Conservation (phyloP, 306 rosid genomes). For the Sophora flavescens region DNA sequence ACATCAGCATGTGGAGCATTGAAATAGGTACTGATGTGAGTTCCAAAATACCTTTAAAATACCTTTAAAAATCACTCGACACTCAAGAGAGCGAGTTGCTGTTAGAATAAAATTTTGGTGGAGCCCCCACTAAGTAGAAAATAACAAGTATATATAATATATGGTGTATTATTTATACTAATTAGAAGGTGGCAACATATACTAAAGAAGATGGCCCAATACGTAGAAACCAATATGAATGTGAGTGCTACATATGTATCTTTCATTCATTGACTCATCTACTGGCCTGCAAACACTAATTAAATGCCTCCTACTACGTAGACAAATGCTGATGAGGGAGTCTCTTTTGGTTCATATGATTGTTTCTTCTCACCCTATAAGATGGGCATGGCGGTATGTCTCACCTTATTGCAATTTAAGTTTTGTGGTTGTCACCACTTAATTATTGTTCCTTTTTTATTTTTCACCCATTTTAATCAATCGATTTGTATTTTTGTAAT, state of each 20-base stretch:
- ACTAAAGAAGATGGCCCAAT: conserved; percentile 49
- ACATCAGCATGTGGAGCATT: conserved; percentile 46
- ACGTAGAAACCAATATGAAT: conserved; percentile 44
- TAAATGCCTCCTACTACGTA: conserved; percentile 36
- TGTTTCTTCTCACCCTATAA: conserved; percentile 42
- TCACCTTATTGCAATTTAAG: conserved; percentile 35
- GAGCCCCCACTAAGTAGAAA: conserved; percentile 27
- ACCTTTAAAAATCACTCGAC: neutral
- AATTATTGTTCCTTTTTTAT: conserved; percentile 24
- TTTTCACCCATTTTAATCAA: conserved; percentile 2
- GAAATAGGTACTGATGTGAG: conserved; percentile 50
- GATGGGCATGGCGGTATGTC: conserved; percentile 39
- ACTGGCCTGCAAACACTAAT: conserved; percentile 53
- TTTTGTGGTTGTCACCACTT: conserved; percentile 47
- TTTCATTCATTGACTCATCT: conserved; percentile 43
- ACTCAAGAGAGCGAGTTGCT: conserved; percentile 40
- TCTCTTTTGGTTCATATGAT: conserved; percentile 49
- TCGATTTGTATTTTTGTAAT: conserved; percentile 20
- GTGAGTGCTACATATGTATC: conserved; percentile 49
- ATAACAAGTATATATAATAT: conserved; percentile 34
- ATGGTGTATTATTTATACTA: conserved; percentile 33
- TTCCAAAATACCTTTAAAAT: conserved; percentile 35
- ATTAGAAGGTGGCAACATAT: conserved; percentile 38
- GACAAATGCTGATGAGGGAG: conserved; percentile 48
- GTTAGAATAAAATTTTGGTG: conserved; percentile 34